Base-by-base conservation (phyloP, 1,139 yeast genomes). In the Kurtzmaniella quercitrusa region DNA sequence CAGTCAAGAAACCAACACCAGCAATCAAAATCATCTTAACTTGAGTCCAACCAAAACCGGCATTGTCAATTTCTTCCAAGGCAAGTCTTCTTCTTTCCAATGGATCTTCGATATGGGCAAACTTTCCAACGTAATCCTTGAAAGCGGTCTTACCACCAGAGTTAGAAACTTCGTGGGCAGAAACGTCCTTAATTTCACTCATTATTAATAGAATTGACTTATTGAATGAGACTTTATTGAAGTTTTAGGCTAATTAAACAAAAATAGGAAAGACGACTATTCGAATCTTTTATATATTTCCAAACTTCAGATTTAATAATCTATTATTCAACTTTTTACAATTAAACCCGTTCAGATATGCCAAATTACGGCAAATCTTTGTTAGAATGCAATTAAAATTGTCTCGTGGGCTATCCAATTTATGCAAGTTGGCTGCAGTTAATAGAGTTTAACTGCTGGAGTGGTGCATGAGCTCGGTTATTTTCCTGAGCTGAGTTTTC, bases 1-100 rank as follows among this genome's bases (percentile, higher is more conserved):
- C 96, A 21, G 95, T 88, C 70, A 89, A 67, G 79, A 89, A 89
- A 63, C 96, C 96, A 51, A 88, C 95, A 73, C 96, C 96, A 31
- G 95, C 96, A 63, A 89, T 90, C 66, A 81, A 59, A 59, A 89
- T 86, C 74, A 93, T 89, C 66, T 90, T 82, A 45, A 88, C 66
- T 60, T 88, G 96, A 60, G 89, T 85, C 95, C 94, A 85, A 45
- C 95, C 90, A 56, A 89, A 89, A 1, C 79, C 71, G 43, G 91
- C 89, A 56, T 84, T 82, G 65, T 89, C 96, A 55, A 89, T 87
- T 62, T 86, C 88, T 64, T 86, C 94, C 58, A 88, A 74, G 34
- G 96, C 96, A 57, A 88, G 73, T 70, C 95, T 79, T 72, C 95
- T 82, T 74, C 96, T 82, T 69, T 88, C 95, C 51, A 86, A 70